A percentile compares a stretch with the other conserved stretches of the same genome.
Conservation (phyloP, 1,139 yeast species). For the Meyerozyma guilliermondii region DNA sequence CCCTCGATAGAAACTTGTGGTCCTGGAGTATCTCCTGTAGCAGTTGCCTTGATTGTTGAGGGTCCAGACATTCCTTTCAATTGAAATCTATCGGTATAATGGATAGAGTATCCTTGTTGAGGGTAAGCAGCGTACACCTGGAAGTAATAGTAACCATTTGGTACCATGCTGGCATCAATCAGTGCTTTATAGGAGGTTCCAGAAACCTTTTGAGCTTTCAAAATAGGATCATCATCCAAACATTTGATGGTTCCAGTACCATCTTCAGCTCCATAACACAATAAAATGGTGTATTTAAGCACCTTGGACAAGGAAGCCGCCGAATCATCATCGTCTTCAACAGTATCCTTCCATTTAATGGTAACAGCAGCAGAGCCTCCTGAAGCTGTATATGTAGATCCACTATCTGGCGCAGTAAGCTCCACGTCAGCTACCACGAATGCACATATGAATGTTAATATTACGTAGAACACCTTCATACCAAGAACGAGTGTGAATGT, state of each 20-base stretch:
- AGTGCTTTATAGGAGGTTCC: slow-evolving; percentile 32
- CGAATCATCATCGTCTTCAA: slow-evolving; percentile 25
- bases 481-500: not conserved
- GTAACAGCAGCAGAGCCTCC: slow-evolving; percentile 44
- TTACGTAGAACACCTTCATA: not conserved
- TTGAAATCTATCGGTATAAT: slow-evolving; percentile 64
- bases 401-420: slow-evolving; percentile 46
- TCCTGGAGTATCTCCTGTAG: slow-evolving; percentile 25
- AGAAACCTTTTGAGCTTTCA: slow-evolving; percentile 14
- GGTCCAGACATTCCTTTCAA: slow-evolving; percentile 71
- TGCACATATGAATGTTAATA: not conserved
- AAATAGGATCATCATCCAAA: slow-evolving; percentile 24
- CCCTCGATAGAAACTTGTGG: slow-evolving; percentile 27
- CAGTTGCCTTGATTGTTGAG: slow-evolving; percentile 16
- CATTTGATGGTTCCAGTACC: slow-evolving; percentile 34
- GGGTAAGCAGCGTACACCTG: slow-evolving; percentile 50
- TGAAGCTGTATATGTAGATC: slow-evolving; percentile 45
- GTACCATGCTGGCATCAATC: slow-evolving; percentile 40
- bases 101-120: slow-evolving; percentile 51
- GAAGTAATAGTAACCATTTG: slow-evolving; percentile 63
- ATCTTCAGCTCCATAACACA: slow-evolving; percentile 61
- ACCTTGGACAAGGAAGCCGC: slow-evolving; percentile 32
- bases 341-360: slow-evolving; percentile 52
- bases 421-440: slow-evolving; percentile 48
- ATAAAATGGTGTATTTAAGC: slow-evolving; percentile 42